phyloP scores from a whole-genome alignment of 495 filamentous ascomycete species.

The Penicillium riverlandense region DNA sequence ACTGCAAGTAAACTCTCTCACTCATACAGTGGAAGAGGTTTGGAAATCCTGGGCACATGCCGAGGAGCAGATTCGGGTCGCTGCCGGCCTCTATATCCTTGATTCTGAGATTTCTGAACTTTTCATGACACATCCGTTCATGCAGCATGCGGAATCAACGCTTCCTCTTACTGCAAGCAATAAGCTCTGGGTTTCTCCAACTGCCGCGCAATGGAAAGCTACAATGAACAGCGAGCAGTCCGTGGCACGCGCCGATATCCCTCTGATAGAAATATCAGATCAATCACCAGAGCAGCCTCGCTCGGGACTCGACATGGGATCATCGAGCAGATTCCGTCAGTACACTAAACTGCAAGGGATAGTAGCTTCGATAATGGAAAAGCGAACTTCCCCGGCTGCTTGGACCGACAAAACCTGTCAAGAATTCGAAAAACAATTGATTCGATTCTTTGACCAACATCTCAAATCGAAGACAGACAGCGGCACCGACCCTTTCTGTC shows the following conservation, averaged over 20 bases:
- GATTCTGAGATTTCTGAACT: conserved; percentile 25
- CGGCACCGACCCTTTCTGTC: conserved; percentile 12
- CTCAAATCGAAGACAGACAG: not conserved
- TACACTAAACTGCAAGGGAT: conserved; percentile 4
- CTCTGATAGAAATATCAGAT: no score
- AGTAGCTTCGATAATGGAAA: not conserved
- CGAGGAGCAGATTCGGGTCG: conserved; percentile 14
- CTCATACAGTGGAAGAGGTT: conserved; percentile 4
- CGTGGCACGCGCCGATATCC: no score
- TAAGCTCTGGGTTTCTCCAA: conserved; percentile 17
- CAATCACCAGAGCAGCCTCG: no score
- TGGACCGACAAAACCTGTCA: not conserved
- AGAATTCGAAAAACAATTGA: conserved; percentile 1
- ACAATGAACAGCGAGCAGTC: not conserved
- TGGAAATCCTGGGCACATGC: conserved; percentile 12
- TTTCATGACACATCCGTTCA: conserved; percentile 22
- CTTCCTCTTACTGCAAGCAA: conserved; percentile 7
- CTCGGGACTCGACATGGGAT: no score
- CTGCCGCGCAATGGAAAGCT: conserved; percentile 2
- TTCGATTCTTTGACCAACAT: conserved; percentile 1
- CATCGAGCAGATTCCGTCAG: not conserved
- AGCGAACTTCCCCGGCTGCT: not conserved
- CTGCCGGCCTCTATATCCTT: conserved; percentile 16
- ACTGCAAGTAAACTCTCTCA: conserved; percentile 1
- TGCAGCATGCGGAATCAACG: conserved; percentile 6